Percentiles rank a stretch among this genome's conserved stretches.
Conservation (phyloP, 1,139 yeast genomes). For the Blastobotrys proliferans region DNA sequence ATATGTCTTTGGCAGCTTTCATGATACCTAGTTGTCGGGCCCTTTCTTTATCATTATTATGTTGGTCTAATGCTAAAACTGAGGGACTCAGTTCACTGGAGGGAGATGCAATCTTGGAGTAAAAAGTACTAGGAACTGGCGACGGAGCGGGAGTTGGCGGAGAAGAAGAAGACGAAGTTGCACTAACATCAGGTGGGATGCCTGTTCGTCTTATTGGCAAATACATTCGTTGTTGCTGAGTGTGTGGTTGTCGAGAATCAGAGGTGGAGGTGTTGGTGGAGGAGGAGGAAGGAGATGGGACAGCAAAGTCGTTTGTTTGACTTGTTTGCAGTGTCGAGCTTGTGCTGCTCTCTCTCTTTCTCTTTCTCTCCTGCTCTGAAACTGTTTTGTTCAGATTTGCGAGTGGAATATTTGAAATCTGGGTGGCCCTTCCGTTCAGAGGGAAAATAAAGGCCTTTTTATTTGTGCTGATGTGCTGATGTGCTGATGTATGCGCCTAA, state of each 20-base stretch:
- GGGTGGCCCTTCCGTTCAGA: too few relatives aligned
- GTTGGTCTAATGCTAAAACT: not conserved
- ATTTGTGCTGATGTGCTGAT: too few relatives aligned
- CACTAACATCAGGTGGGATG: not conserved
- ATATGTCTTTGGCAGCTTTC: conserved; percentile 2
- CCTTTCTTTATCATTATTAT: not conserved
- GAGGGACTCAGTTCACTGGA: not conserved
- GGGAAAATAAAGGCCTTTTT: too few relatives aligned
- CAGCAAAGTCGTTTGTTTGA: not conserved
- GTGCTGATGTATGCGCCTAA: too few relatives aligned
- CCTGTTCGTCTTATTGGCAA: not conserved
- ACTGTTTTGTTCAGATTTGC: too few relatives aligned
- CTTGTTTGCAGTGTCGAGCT: not conserved
- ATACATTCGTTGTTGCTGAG: not conserved
- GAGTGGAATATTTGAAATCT: too few relatives aligned
- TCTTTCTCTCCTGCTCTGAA: too few relatives aligned
- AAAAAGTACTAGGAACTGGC: conserved; percentile 23
- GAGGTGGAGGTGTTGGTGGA: too few relatives aligned
- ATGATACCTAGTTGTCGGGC: not conserved
- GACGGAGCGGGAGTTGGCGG: conserved; percentile 33
- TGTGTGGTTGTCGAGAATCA: too few relatives aligned
- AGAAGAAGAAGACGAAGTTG: conserved; percentile 9
- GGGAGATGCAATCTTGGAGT: not conserved
- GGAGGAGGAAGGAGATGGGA: too few relatives aligned
- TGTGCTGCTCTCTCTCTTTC: not conserved